Evolutionary conservation across 2,329 filamentous ascomycete species (phyloP), one percentile per base, ranked within the genome.

Genomic region (Xenosphaeropsis pyriputrescens): DNA sequence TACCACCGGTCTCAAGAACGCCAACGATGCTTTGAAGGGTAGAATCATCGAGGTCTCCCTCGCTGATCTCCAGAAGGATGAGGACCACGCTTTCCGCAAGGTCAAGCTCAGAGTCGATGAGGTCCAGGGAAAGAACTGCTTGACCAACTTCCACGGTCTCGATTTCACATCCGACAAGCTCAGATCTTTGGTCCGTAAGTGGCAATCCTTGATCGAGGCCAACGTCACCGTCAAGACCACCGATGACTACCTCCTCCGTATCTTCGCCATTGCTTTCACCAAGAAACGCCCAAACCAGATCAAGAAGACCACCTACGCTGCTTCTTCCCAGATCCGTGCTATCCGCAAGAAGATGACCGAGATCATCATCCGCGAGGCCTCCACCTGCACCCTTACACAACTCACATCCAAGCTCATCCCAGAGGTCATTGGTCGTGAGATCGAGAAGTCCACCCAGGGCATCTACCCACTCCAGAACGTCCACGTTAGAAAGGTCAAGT

Each of bases 131-230:
- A 95, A 95, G 80, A 96, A 94, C 81, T 96, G 91, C 74, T 72
- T 98, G 67, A 96, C 91, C 75, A 95, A 95, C 80, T 98, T 98
- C 83, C 88, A 98, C 79, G 91, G 91, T 56, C 79, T 98, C 64
- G 91, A 98, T 72, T 96, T 98, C 82, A 98, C 91, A 63, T 95
- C 91, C 56, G 91, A 98, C 79, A 98, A 98, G 79, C 82, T 98
- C 57, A 85, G 91, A 62, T 96, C 91, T 48, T 81, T 98, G 52
- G 91, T 98, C 57, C 88, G 91, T 72, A 98, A 98, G 75, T 98
- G 91, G 91, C 91, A 98, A 71, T 81, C 88, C 49, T 76, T 98
- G 60, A 96, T 98, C 55, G 91, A 98, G 79, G 91, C 91, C 74
- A 98, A 98, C 67, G 79, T 96, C 60, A 94, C 93, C 52, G 88